Conservation (phyloP, 352 stramenopile species). For the Globisporangium splendens region DNA sequence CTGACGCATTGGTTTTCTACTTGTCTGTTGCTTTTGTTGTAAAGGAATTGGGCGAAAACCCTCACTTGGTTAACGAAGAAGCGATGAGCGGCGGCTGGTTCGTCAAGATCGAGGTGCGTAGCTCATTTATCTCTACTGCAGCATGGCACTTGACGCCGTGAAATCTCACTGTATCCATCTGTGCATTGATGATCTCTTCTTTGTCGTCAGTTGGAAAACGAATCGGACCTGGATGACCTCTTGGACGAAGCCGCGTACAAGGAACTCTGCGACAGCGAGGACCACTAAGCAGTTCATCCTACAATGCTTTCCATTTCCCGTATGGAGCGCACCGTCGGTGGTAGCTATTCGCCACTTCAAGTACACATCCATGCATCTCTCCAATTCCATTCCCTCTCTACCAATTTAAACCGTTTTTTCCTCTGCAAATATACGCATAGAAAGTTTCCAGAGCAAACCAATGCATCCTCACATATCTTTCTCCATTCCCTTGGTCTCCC, state of each 20-base stretch:
- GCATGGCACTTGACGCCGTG: background rate
- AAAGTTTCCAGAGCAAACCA: constrained; percentile 10
- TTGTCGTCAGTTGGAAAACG: constrained; percentile 50
- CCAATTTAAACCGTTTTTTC: background rate
- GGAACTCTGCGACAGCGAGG: constrained; percentile 82
- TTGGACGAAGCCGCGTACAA: constrained; percentile 84
- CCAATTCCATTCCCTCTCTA: background rate
- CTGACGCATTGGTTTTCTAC: background rate
- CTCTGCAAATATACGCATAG: constrained; percentile 4
- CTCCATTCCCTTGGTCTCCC: no score
- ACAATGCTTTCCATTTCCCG: no score
- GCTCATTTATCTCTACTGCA: constrained; percentile 1
- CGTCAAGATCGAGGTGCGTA: constrained; percentile 82
- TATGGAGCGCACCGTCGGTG: no score
- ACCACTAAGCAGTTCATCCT: constrained; percentile 40
- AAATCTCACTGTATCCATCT: constrained; percentile 6
- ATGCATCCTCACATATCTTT: background rate
- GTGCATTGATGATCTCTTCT: background rate
- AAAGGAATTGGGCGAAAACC: constrained; percentile 73
- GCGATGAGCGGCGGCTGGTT: constrained; percentile 86
- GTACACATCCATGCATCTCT: background rate
- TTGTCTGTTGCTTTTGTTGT: constrained; percentile 8
- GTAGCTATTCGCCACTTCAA: background rate
- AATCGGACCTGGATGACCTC: constrained; percentile 70
- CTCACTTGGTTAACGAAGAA: constrained; percentile 87